Base-by-base conservation (phyloP, 2,329 filamentous ascomycete genomes). In the Raffaelea ambrosiae region DNA sequence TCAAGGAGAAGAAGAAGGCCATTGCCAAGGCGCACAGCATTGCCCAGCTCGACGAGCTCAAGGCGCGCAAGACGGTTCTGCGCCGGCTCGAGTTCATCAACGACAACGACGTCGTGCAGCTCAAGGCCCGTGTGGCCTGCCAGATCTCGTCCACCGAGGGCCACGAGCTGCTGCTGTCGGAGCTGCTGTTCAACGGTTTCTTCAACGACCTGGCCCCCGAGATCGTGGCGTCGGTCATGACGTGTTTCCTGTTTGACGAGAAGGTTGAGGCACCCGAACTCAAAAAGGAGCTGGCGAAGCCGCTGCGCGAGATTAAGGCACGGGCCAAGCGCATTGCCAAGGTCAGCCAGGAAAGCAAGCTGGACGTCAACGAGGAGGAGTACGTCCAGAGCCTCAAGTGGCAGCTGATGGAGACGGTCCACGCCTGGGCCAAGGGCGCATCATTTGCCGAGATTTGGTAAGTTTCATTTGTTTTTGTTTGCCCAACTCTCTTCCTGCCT, bases 241-340 rank as follows among this genome's bases (percentile, higher is more conserved):
- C 88, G 58, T 90, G 88, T 61, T 97, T 98, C 69, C 93, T 98
- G 55, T 96, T 97, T 57, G 94, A 98, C 61, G 93, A 98, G 69
- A 95, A 94, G 73, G 83, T 87, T 43, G 86, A 91, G 58, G 82
- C 90, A 13, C 71, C 80, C 3, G 76, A 81, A 14, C 72, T 96
- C 43, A 85, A 84, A 58, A 89, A 96, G 56, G 87, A 95, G 52
- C 75, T 97, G 29, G 78, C 81, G 48, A 94, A 94, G 69, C 88
- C 89, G 16, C 93, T 82, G 63, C 79, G 85, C 44, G 87, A 94
- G 62, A 86, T 98, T 36, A 86, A 94, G 63, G 79, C 83, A 20
- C 89, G 95, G 68, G 93, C 93, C 10, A 77, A 86, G 52, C 81
- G 86, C 45, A 83, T 98, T 51, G 93, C 91, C 54, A 96, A 95